A percentile compares a stretch with the other conserved stretches of the same genome.
phyloP scores from a whole-genome alignment of 202 grass and related monocot species.

The Zoysia matrella region DNA sequence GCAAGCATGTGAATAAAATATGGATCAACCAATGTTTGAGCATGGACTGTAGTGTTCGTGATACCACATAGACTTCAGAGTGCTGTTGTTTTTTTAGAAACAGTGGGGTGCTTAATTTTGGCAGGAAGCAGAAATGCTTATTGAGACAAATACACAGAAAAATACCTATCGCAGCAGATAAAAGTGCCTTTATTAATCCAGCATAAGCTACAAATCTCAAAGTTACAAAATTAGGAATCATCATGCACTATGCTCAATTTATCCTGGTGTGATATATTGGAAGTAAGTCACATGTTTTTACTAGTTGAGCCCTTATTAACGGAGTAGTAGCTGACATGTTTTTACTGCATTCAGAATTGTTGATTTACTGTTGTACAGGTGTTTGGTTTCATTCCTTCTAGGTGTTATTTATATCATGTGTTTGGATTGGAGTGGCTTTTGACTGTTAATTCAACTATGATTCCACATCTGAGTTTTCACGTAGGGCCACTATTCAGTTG shows the following conservation, averaged over 20 bases:
- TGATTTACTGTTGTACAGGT: conserved; percentile 2
- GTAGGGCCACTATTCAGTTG: neutral
- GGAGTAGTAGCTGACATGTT: neutral
- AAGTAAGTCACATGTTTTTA: no score
- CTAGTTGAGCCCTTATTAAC: conserved; percentile 8
- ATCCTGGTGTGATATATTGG: neutral
- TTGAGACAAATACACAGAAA: no score
- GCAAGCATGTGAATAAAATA: neutral
- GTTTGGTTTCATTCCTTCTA: neutral
- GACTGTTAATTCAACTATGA: neutral
- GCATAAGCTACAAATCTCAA: no score
- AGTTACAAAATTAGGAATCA: neutral
- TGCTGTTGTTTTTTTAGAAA: neutral
- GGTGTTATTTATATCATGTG: neutral
- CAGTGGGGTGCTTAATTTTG: neutral
- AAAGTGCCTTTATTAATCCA: no score
- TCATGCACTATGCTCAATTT: neutral
- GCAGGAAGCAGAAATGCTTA: no score
- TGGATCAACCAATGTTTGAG: neutral
- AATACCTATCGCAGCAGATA: no score
- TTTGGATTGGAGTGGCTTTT: neutral
- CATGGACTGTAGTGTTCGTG: neutral
- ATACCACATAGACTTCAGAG: neutral
- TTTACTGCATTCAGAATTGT: neutral
- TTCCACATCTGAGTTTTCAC: neutral